Evolutionary conservation across 164 flowering plant genomes (phyloP), one percentile per base, ranked within the genome.

Genomic region (Protea cynaroides): DNA sequence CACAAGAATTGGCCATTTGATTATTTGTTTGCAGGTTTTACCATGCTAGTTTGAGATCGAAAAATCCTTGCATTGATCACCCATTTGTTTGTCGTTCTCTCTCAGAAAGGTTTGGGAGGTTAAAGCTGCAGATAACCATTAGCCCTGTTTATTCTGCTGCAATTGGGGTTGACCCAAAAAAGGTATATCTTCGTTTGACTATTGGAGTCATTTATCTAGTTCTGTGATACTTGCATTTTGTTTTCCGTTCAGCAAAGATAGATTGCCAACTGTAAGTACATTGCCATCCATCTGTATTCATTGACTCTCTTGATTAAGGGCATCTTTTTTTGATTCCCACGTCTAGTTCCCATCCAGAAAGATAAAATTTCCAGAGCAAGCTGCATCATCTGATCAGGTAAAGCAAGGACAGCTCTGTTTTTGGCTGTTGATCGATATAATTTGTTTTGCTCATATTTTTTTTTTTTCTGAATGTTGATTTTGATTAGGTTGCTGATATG

Each of bases 141-240:
- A 92, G 97, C 71, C 97, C 97, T 50, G 94, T 88, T 66, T 77
- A 95, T 72, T 82, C 81, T 64, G 99, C 97, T 71, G 99, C 94
- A 34, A 57, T 73, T 72, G 97, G 97, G 34, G 71, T 66, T 36
- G 94, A 85, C 74, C 73, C 82, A 38, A 81, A 83, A 49, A 92
- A 92, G 99, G 99, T 89, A 36, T n/a, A n/a, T n/a, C n/a, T n/a
- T n/a, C n/a, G n/a, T n/a, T n/a, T n/a, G n/a, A 25, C 22, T 7
- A 22, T 37, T 2, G 9, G 10, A 21, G 15, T 51, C 37, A 19
- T 69, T 47, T 29, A 25, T 58, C 37, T 17, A 25, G 29, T 59
- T 52, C 13, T 58, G 4, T 40, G 57, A 25, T 59, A 24, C 10
- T 36, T 25, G 46, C 24, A 6, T 15, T 58, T 49, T 7, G 2